Evolutionary conservation across 371 early-diverging fungal species (phyloP), one percentile per base, ranked within the genome.

Genomic region (Rhizopus arrhizus): DNA sequence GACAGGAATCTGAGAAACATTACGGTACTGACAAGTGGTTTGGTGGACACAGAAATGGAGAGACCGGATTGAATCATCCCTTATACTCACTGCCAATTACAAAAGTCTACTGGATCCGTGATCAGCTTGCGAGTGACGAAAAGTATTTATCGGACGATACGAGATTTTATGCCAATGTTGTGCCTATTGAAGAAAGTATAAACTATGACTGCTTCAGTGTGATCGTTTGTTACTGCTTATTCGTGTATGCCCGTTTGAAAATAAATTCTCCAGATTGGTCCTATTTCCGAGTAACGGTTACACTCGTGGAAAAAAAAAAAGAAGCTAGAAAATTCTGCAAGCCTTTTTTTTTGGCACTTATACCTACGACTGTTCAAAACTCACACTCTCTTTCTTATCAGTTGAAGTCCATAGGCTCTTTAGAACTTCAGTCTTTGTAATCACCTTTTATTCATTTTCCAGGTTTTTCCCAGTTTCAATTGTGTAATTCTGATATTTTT

Each of bases 1-100:
- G 58, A 49, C 58, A 58, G 6, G 49, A 48, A 49, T 58, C 58
- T 38, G 49, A 58, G 38, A 31, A 35, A 3, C 29, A 35, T 40
- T 49, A 48, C 31, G 58, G 58, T 32, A 12, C 49, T n/a, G 58
- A 58, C 11, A 38, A 40, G 33, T 58, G 58, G 58, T 58, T 58
- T 40, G 58, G 49, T 38, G 58, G 58, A 10, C 58, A 58, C 22
- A 47, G 58, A 47, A 49, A 38, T 5, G 58, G 58, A 7, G 49
- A 58, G 22, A 29, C 40, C 2, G 58, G 58, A 34, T 10, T 58
- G 5, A 48, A 38, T 16, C 15, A 49, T 4, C 49, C 49, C 48
- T 11, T 22, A 40, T n/a, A 58, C 58, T 40, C 38, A 58, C 48
- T 31, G 33, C 28, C 3, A 40, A 58, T 12, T 58, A 58, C 29